Conservation (phyloP, 1,284 basidiomycete species). For the Sanghuangporus sanghuang region DNA sequence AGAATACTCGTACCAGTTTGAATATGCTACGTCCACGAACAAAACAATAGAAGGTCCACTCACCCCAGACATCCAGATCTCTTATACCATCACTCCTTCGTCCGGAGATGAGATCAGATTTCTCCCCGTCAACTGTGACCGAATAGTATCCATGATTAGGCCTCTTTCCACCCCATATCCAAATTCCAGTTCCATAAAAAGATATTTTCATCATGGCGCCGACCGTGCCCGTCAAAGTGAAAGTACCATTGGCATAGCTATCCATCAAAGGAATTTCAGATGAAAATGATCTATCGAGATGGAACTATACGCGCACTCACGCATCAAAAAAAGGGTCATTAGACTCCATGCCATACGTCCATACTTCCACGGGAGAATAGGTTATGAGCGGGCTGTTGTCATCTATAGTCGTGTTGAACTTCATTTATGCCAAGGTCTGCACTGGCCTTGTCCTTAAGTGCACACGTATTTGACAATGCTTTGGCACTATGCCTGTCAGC, state of each 20-base stretch:
- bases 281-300: neutral
- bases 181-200: slow-evolving; percentile 30
- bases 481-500: no score
- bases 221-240: slow-evolving; percentile 25
- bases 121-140: slow-evolving; percentile 16
- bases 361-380: slow-evolving; percentile 28
- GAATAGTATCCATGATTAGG: slow-evolving; percentile 26
- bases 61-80: neutral
- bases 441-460: no score
- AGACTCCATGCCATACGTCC: slow-evolving; percentile 26
- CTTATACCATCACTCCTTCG: neutral
- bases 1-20: neutral
- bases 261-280: neutral
- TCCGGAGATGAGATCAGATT: neutral
- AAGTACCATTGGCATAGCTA: slow-evolving; percentile 31
- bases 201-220: slow-evolving; percentile 28
- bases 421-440: slow-evolving; percentile 25
- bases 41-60: neutral
- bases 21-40: neutral
- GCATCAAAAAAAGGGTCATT: slow-evolving; percentile 22
- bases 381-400: slow-evolving; percentile 35
- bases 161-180: slow-evolving; percentile 31
- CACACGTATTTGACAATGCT: no score
- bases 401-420: slow-evolving; percentile 35
- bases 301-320: slow-evolving; percentile 18